Evolutionary conservation across 352 stramenopile species (phyloP), one percentile per base, ranked within the genome.

Genomic region (Phytophthora sp.): DNA sequence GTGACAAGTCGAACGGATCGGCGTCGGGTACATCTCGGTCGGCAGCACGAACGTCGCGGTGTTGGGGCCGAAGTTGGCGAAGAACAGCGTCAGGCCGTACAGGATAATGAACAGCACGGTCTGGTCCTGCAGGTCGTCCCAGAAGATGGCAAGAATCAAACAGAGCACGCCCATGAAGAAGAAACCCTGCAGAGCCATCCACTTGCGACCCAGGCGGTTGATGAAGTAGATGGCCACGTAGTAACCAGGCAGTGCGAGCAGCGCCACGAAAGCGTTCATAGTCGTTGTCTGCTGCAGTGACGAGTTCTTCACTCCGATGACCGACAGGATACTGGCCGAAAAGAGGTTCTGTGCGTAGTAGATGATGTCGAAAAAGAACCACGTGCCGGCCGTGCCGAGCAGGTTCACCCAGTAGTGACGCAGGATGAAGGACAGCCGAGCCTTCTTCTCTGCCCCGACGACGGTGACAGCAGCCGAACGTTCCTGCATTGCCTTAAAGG

Each of bases 21-120:
- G 73, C 13, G 89, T 96, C 26, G 69, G 75, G 56, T 69, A 80
- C 38, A 95, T 88, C 69, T 97, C 89, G 0, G 89, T 87, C 0
- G 89, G 88, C 65, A 96, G 78, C 23, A 97, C 80, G 69, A 96
- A 96, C 8, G 85, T 95, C 23, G 87, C 84, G 30, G 66, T 78
- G 65, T 94, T 94, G 23, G 88, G 86, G 0, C 88, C 86, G 45
- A 96, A 94, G 64, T 94, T 91, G 37, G 79, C 66, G 54, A 89
- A 89, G 46, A 91, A 91, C 15, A 94, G 79, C 2, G 81, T 77
- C 20, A 92, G 59, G 0, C 82, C 79, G 58, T 89, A n/a, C n/a
- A 94, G 52, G n/a, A 90, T 49, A 21, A 92, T 76, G 58, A 94
- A 92, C 9, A 77, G 39, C 34, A 84, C 66, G 5, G 57, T 59